Base-by-base conservation (phyloP, 2,329 filamentous ascomycete genomes). In the Delphinella strobiligena region DNA sequence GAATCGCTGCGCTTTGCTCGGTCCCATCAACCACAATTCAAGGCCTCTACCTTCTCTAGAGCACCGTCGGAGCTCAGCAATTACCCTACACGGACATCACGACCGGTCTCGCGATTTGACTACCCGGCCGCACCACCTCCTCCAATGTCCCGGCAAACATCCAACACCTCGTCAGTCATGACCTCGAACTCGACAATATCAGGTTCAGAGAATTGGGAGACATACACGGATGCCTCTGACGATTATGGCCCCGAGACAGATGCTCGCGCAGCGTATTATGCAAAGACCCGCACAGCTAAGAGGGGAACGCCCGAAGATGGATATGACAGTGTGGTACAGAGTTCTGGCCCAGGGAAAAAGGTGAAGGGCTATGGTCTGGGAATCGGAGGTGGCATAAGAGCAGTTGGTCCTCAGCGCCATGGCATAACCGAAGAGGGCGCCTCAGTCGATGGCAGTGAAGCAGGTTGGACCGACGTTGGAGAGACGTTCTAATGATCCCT, bases 171-270 rank as follows among this genome's bases (percentile, higher is more conserved):
- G 9, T 59, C 55, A 8, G 44, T 55, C 29, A 51, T 58, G 51
- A 46, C 57, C 52, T 14, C 54, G 42, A 35, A 50, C 54, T 48
- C 49, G 54, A 14, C 47, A 43, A 10, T 48, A 49, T 17, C 58
- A 53, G 35, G 49, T 46, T 34, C 50, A 3, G 89, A 96, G 62
- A 96, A 96, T 59, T 96, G 89, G 89, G 89, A 96, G 61, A 94
- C 88, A 8, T 96, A 91, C 52, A 88, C 91, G 51, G 85, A 93
- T 42, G 48, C 49, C 36, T 55, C 51, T 1, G 58, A 58, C 19
- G 58, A 60, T 7, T 52, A 57, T 16, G 82, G 86, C 51, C 69
- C 72, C 0, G 60, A 62, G 47, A 52, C 51, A 17, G 87, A 94
- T 55, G 74, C 74, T 0, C 79, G 78, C 3, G 84, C 91, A 45